Percentiles rank a stretch among this genome's conserved stretches.
Conservation (phyloP, 108 stramenopile species). For the Cyclotella baltica region DNA sequence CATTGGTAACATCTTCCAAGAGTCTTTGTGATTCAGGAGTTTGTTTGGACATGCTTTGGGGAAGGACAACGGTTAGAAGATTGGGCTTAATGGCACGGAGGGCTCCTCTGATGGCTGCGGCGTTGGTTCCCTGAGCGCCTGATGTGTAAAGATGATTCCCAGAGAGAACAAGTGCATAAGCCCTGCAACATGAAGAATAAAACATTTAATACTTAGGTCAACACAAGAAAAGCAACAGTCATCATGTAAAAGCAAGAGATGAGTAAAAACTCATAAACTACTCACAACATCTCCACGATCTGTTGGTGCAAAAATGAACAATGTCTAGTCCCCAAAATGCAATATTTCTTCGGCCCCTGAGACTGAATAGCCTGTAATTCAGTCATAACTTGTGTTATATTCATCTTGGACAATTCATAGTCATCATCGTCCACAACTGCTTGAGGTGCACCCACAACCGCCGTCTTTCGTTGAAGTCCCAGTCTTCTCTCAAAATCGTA, state of each 20-base stretch:
- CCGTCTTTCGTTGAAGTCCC: conserved; percentile 41
- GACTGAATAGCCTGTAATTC: conserved; percentile 93
- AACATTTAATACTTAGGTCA: not conserved
- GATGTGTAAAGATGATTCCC: conserved; percentile 95
- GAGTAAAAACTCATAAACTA: conserved; percentile 17
- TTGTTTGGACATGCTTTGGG: conserved; percentile 89
- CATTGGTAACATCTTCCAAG: conserved; percentile 77
- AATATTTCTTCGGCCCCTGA: conserved; percentile 91
- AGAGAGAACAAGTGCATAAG: conserved; percentile 91
- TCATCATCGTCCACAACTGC: conserved; percentile 62
- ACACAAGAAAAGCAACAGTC: not conserved
- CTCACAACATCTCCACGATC: conserved; percentile 93
- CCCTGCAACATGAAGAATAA: conserved; percentile 47
- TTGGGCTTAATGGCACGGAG: conserved; percentile 87
- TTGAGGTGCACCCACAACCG: conserved; percentile 76
- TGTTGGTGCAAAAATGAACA: conserved; percentile 95
- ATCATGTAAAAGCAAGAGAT: not conserved
- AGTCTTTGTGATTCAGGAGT: conserved; percentile 86
- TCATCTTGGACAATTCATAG: conserved; percentile 48
- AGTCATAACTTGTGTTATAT: conserved; percentile 79
- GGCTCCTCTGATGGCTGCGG: conserved; percentile 89
- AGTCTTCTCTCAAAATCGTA: conserved; percentile 35
- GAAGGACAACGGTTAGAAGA: conserved; percentile 91
- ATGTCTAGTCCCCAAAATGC: conserved; percentile 94
- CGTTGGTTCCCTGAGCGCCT: conserved; percentile 92